Percentiles rank a stretch among this genome's conserved stretches.
phyloP scores from a whole-genome alignment of 2,329 filamentous ascomycete genomes.

The Zarea fungicola region DNA sequence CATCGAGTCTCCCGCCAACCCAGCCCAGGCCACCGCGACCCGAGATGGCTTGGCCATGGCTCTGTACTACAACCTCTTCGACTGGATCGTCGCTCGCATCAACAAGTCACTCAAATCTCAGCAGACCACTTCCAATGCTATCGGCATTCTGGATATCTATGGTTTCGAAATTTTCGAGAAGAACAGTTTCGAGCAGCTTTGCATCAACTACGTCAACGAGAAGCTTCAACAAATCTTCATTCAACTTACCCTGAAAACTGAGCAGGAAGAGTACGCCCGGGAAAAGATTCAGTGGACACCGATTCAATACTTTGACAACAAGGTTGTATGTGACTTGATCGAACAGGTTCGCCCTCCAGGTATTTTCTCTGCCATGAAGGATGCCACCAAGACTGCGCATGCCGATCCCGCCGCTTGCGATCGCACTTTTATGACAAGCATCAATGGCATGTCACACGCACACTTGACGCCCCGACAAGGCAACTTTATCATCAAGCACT shows the following conservation, averaged over 20 bases:
- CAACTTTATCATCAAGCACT: conserved; percentile 98
- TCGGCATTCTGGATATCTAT: conserved; percentile 98
- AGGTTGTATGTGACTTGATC: conserved; percentile 95
- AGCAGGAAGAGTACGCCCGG: conserved; percentile 93
- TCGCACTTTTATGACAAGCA: conserved; percentile 87
- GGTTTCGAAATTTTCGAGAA: conserved; percentile 99
- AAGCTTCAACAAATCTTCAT: conserved; percentile 99
- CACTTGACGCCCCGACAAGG: conserved; percentile 91
- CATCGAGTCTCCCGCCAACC: conserved; percentile 75
- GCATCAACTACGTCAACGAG: conserved; percentile 99
- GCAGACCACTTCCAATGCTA: conserved; percentile 71
- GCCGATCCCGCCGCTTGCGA: conserved; percentile 92
- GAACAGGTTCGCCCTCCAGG: conserved; percentile 86
- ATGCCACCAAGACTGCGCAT: conserved; percentile 96
- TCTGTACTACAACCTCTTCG: conserved; percentile 97
- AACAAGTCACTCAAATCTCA: conserved; percentile 82
- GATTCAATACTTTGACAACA: conserved; percentile 99
- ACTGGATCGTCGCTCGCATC: conserved; percentile 94
- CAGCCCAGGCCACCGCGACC: conserved; percentile 77
- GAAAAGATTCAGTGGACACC: conserved; percentile 99
- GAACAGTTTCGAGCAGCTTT: conserved; percentile 98
- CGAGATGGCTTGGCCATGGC: conserved; percentile 88
- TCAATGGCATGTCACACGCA: conserved; percentile 85
- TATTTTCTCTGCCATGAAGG: conserved; percentile 92
- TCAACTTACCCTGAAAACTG: conserved; percentile 89